Evolutionary conservation across 805 yeast species (phyloP), one percentile per base, ranked within the genome.

Genomic region (Ogataea paraovalis): DNA sequence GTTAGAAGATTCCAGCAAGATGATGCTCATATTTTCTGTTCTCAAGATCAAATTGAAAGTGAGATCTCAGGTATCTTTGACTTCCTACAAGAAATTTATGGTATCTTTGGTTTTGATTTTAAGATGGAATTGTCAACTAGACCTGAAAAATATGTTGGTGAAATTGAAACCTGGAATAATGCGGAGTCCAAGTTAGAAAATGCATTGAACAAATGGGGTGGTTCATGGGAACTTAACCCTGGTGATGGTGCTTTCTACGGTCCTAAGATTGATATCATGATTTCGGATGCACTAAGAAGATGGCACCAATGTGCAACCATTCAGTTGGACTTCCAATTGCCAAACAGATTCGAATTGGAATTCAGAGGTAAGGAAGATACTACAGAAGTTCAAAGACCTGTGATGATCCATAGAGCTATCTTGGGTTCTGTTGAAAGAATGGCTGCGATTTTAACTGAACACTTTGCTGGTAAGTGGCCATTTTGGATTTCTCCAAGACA

Each of bases 401-500:
- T 94, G 47, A 94, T 94, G 98, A 92, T 94, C 65, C 99, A 94
- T 76, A 87, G 99, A 74, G 99, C 99, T 57, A 89, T 94, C 57
- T 80, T 92, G 66, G 99, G 99, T 58, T 88, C 97, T 41, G 95
- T 94, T 51, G 99, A 94, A 78, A 87, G 99, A 79, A 91, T 94
- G 98, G 87, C 96, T 54, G 99, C 97, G 54, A 92, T 94, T 60
- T 82, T 94, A 70, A 91, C 96, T 50, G 99, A 94, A 73, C 99
- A 94, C 75, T 94, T 78, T 73, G 96, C 91, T 66, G 99, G 99
- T 64, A 94, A 90, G 69, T 94, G 99, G 99, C 99, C 99, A 64
- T 88, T 94, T 79, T 94, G 99, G 99, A 78, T 94, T 66, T 91
- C 98, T n/a, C 99, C 99, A 64, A 86, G 99, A 75, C 99, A 94